Evolutionary conservation across 1,284 basidiomycete genomes (phyloP).

Genomic region (Chondrostereum purpureum): DNA sequence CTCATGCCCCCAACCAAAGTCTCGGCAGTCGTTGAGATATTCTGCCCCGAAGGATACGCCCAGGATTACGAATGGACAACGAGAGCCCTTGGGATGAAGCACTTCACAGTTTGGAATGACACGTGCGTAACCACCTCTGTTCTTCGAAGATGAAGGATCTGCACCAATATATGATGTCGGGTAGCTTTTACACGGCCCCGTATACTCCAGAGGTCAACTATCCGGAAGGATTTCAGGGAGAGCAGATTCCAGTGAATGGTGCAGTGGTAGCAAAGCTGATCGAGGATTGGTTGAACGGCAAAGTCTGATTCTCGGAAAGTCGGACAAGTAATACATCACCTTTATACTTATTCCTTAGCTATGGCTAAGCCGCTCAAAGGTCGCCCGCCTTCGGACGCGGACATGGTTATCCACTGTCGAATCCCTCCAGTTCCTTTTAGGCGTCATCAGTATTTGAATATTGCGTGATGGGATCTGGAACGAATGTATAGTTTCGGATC

Average conservation of each 20-base stretch:
- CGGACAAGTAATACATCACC: no score
- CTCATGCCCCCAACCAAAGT: slow-evolving; percentile 67
- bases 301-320: slow-evolving; percentile 12
- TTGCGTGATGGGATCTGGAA: no score
- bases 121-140: slow-evolving; percentile 37
- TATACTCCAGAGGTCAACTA: slow-evolving; percentile 52
- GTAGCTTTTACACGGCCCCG: slow-evolving; percentile 36
- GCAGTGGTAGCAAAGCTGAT: slow-evolving; percentile 48
- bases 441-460: no score
- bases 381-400: no score
- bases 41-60: slow-evolving; percentile 72
- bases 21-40: slow-evolving; percentile 76
- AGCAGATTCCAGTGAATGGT: slow-evolving; percentile 61
- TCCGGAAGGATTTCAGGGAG: slow-evolving; percentile 73
- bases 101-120: slow-evolving; percentile 76
- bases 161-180: background rate
- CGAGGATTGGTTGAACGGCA: slow-evolving; percentile 44
- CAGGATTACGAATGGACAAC: slow-evolving; percentile 78
- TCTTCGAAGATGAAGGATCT: background rate
- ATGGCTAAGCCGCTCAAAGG: no score
- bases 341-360: no score
- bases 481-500: no score
- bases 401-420: no score
- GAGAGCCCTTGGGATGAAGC: slow-evolving; percentile 63
- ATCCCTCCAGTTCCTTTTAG: no score